phyloP scores from a whole-genome alignment of 2,329 filamentous ascomycete genomes.

The Aspergillus sojae region DNA sequence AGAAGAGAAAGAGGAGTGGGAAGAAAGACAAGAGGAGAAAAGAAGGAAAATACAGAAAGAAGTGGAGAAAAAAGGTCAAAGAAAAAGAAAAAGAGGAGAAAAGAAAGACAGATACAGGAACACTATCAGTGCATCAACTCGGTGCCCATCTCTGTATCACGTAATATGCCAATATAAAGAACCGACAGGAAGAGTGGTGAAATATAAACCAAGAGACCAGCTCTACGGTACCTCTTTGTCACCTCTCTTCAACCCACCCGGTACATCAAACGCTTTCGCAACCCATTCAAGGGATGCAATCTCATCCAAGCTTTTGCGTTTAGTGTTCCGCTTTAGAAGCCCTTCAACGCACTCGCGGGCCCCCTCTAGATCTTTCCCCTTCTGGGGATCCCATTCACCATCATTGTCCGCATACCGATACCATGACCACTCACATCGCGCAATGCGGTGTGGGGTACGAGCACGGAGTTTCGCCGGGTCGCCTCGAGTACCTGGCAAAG shows the following conservation, averaged over 20 bases:
- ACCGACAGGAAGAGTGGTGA: conserved; percentile 4
- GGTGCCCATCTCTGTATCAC: conserved; percentile 13
- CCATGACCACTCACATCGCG: conserved; percentile 94
- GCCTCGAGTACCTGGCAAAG: conserved; percentile 72
- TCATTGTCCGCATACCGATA: conserved; percentile 80
- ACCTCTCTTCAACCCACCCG: conserved; percentile 57
- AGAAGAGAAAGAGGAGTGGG: conserved; percentile 7
- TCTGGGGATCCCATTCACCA: conserved; percentile 78
- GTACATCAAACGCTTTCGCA: conserved; percentile 68
- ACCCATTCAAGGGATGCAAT: conserved; percentile 79
- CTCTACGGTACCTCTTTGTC: conserved; percentile 54
- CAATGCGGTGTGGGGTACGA: conserved; percentile 89
- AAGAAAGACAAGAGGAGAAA: conserved; percentile 2
- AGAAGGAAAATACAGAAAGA: not conserved
- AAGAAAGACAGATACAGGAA: conserved; percentile 1
- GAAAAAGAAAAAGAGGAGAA: conserved; percentile 3
- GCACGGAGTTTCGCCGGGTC: conserved; percentile 76
- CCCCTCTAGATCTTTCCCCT: conserved; percentile 67
- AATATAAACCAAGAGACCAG: conserved; percentile 26
- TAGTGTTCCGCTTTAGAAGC: conserved; percentile 78
- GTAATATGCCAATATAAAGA: conserved; percentile 9
- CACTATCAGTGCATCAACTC: conserved; percentile 4
- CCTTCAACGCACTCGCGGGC: conserved; percentile 82
- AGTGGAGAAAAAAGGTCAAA: conserved; percentile 1
- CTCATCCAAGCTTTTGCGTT: conserved; percentile 73